A percentile compares a stretch with the other conserved stretches of the same genome.
Conservation (phyloP, 306 rosid species). For the Neltuma alba region DNA sequence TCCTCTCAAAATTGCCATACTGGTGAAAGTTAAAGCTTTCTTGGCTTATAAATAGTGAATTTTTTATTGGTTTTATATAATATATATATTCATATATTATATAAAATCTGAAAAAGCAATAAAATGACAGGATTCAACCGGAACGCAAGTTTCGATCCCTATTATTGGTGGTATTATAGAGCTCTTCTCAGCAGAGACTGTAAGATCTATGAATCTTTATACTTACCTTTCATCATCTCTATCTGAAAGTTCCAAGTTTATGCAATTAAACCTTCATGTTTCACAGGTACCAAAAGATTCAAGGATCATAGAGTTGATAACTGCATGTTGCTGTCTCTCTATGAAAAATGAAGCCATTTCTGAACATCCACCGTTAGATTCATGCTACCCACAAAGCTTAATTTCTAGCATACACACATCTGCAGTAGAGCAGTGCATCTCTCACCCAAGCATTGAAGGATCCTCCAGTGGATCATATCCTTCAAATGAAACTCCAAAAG, state of each 20-base stretch:
- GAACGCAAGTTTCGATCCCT: conserved; percentile 77
- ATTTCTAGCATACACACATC: conserved; percentile 38
- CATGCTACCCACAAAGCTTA: conserved; percentile 24
- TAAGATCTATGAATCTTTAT: conserved; percentile 38
- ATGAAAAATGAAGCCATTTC: conserved; percentile 48
- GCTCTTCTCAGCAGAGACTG: conserved; percentile 64
- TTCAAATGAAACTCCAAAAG: conserved; percentile 43
- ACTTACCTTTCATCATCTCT: neutral
- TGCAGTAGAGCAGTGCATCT: conserved; percentile 40
- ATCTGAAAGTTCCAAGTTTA: conserved; percentile 4
- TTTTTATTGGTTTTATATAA: neutral
- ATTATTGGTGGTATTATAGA: conserved; percentile 73
- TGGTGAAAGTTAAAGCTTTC: neutral
- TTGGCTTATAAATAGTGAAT: neutral
- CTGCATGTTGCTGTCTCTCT: conserved; percentile 46
- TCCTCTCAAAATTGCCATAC: neutral
- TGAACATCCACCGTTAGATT: conserved; percentile 38
- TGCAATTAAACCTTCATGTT: conserved; percentile 23
- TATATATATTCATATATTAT: neutral
- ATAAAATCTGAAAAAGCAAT: neutral
- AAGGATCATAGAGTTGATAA: conserved; percentile 53
- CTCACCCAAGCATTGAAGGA: conserved; percentile 59
- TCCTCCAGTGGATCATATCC: conserved; percentile 61
- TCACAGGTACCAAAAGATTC: conserved; percentile 63
- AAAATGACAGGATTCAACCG: conserved; percentile 54